A percentile compares a stretch with the other conserved stretches of the same genome.
Evolutionary conservation across 352 stramenopile species (phyloP).

Genomic region (Elongisporangium senticosum): DNA sequence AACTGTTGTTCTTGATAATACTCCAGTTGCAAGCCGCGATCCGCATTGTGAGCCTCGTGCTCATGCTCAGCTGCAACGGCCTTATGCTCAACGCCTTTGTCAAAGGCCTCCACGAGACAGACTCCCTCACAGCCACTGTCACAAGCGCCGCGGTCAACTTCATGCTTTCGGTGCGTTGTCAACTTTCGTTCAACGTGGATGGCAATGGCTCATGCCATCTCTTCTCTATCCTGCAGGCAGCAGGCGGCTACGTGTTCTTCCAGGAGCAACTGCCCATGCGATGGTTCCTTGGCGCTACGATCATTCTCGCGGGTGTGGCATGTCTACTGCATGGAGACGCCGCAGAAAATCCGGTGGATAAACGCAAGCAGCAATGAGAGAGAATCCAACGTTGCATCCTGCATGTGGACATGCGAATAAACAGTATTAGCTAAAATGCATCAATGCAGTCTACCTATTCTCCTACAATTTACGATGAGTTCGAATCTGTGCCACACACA

Average conservation of each 20-base stretch:
- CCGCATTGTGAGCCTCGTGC: slow-evolving; percentile 45
- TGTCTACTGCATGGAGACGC: slow-evolving; percentile 64
- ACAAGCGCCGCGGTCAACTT: slow-evolving; percentile 81
- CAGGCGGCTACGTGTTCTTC: slow-evolving; percentile 54
- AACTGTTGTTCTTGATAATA: neutral
- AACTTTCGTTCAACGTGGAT: neutral
- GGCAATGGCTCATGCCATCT: neutral
- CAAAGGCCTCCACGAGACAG: slow-evolving; percentile 74
- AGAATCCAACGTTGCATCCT: neutral
- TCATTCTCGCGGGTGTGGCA: slow-evolving; percentile 68
- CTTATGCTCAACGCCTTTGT: slow-evolving; percentile 84
- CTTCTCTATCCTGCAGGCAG: slow-evolving; percentile 22
- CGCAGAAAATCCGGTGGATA: neutral
- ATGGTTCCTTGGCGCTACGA: slow-evolving; percentile 69
- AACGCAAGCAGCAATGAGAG: neutral
- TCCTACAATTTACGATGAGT: neutral
- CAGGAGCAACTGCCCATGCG: slow-evolving; percentile 57
- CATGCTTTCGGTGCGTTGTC: slow-evolving; percentile 34
- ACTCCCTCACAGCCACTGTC: slow-evolving; percentile 82
- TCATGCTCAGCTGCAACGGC: slow-evolving; percentile 70
- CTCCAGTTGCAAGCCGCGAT: slow-evolving; percentile 18
- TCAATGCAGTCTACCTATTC: neutral
- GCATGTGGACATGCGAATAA: neutral
- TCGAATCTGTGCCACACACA: slow-evolving; percentile 35
- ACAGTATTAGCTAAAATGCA: neutral